Evolutionary conservation across 345 rosid genomes (phyloP), one percentile per base, ranked within the genome.

Genomic region (Orychophragmus violaceus): DNA sequence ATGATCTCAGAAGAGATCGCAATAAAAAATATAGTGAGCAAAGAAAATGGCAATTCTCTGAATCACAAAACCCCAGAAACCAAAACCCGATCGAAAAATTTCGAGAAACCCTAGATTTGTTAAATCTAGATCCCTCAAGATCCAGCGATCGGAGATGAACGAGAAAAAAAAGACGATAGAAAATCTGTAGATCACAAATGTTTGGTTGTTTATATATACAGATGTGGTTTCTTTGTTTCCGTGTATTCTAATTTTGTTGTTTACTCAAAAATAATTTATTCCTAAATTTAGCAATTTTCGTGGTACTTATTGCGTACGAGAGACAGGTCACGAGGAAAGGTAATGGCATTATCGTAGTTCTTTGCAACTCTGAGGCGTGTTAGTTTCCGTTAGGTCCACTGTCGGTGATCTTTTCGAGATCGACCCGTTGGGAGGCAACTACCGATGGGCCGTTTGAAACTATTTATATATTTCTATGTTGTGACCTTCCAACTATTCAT

Each of bases 21-120:
- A 45, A 62, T 52, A 18, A 35, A 21, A 28, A 8, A 19, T 17
- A 25, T 13, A 46, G 54, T 64, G 44, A 36, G 16, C 60, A 56
- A 56, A 64, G 70, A 65, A 59, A 66, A 66, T 59, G 67, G 70
- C 57, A 22, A 73, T 59, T 59, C 69, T 56, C 67, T 22, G 42
- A 67, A 25, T 53, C 52, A 49, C 32, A 51, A 66, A 23, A 10
- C 53, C 55, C 14, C 59, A 48, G 59, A 71, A 46, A 72, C 18
- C 17, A 52, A 72, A 65, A 51, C 57, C 62, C 23, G 41, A 66
- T 60, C 68, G 58, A 36, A 39, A 8, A 12, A 19, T 22, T 3
- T 30, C 17, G 36, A 59, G 61, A 54, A 66, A 44, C 69, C 64
- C 67, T 65, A 65, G 71, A 65, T 49, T 65, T 66, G 50, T n/a